Base-by-base conservation (phyloP, 176 grass and related monocot species). In the Thinopyrum elongatum region DNA sequence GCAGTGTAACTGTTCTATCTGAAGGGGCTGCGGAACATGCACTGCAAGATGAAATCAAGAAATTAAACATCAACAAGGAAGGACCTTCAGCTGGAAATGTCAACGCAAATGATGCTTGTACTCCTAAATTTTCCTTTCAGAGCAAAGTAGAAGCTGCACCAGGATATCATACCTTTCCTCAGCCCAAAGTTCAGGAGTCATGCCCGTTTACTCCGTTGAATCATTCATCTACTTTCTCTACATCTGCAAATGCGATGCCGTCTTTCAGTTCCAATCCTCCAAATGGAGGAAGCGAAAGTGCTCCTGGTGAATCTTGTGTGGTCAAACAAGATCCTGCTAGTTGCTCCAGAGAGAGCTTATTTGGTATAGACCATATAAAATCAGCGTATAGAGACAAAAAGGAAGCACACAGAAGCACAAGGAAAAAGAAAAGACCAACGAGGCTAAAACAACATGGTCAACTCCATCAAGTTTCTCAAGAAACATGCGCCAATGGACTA, bases 361-460 rank as follows among this genome's bases (percentile, higher is more conserved):
- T 95, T 91, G 85, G 82, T 82, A 62, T 85, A 47, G 74, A 79
- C 27, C 70, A 80, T 81, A 89, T 90, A 68, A 88, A 86, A 63
- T 83, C 65, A 68, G 62, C 59, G 17, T 95, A 89, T 85, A 94
- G 81, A 81, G 80, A 88, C 74, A 92, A 90, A 84, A 96, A 76
- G 51, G 80, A 87, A 85, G 87, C 70, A 60, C 69, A 71, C 71
- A 97, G 82, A 88, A 86, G 41, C 70, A 80, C 84, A 86, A 91
- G 81, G 84, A 90, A 77, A 84, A 95, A 86, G 78, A 97, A 90
- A 82, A 94, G 53, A 12, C 77, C 72, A 46, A 75, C 35, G 76
- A 97, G 77, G 77, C 36, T 74, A 59, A 95, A 89, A 77, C 90
- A 93, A 73, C 60, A 49, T 63, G 29, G 67, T 70, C 73, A 80